Evolutionary conservation across 1,139 yeast genomes (phyloP), one percentile per base, ranked within the genome.

Genomic region (Debaryomyces robertsiae): DNA sequence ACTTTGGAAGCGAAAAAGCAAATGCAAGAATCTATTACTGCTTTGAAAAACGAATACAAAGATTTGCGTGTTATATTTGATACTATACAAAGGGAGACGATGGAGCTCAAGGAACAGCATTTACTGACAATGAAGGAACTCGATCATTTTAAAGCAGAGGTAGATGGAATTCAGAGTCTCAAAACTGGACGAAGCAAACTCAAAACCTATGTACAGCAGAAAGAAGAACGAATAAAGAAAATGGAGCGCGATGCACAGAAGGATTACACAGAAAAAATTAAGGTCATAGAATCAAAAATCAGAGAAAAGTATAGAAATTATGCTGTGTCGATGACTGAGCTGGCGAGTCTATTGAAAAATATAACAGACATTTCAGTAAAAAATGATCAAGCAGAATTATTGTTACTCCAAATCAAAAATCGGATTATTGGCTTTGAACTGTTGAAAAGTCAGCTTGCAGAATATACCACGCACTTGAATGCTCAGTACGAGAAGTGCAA

Each of bases 401-500:
- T 40, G 3, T 38, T 51, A 3, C 56, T 73, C 9, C 72, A 72
- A 44, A 55, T 53, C 15, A 56, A 60, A 18, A 76, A 77, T 47
- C 65, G 67, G 41, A 55, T 55, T 9, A 45, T 51, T 3, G 57
- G 73, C 0, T 58, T 70, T 6, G 52, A 61, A 23, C 45, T 48
- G 0, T 51, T 80, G 32, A 53, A 67, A 14, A 47, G 48, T n/a
- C 69, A 68, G 13, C 55, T 77, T 11, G 68, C 65, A 10, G 55
- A 40, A 46, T 69, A 58, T 40, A 59, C 60, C 39, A 53, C 45
- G 37, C 58, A 48, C 27, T 65, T 57, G 43, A 62, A 54, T 39
- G 54, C 55, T 5, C 66, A 61, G 4, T 75, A 71, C 46, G 61
- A 62, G 5, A 57, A 56, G 11, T 77, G 80, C 6, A 69, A 75